Conservation (phyloP, 2,329 filamentous ascomycete genomes). For the Ophiocordyceps camponoti-floridani region DNA sequence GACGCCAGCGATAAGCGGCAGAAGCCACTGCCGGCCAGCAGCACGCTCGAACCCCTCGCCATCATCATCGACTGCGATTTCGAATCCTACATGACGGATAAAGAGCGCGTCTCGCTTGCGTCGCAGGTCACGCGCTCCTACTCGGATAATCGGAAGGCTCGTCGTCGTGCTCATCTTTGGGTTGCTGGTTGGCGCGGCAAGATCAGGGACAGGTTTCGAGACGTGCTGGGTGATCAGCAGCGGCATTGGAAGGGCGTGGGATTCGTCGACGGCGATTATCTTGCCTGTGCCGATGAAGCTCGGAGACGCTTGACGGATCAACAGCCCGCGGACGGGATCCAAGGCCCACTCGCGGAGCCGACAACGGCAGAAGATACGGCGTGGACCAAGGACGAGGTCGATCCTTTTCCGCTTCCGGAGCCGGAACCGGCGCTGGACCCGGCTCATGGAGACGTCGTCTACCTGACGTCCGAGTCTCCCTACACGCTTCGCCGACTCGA, state of each 20-base stretch:
- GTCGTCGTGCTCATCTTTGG: slow-evolving; percentile 52
- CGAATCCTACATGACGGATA: slow-evolving; percentile 74
- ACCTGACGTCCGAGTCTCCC: slow-evolving; percentile 82
- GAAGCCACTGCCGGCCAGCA: not conserved
- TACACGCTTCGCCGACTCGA: slow-evolving; percentile 68
- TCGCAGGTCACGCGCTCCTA: slow-evolving; percentile 78
- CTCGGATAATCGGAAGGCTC: slow-evolving; percentile 61
- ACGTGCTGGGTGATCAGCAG: slow-evolving; percentile 51
- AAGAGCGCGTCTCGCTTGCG: slow-evolving; percentile 67
- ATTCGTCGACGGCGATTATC: slow-evolving; percentile 59
- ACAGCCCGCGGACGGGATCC: not conserved
- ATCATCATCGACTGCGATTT: slow-evolving; percentile 86
- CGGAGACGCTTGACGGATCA: slow-evolving; percentile 41
- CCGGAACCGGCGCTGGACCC: slow-evolving; percentile 14
- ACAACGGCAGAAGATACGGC: not conserved
- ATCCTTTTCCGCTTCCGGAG: slow-evolving; percentile 15
- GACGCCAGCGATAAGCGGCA: slow-evolving; percentile 13
- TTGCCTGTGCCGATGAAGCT: slow-evolving; percentile 46
- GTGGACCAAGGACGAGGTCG: slow-evolving; percentile 7
- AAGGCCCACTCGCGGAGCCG: not conserved
- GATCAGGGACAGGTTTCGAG: slow-evolving; percentile 66
- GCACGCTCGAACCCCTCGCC: slow-evolving; percentile 44
- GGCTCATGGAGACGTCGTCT: slow-evolving; percentile 42
- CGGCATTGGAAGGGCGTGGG: slow-evolving; percentile 61
- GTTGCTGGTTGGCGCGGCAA: slow-evolving; percentile 63